Evolutionary conservation across 345 rosid genomes (phyloP), one percentile per base, ranked within the genome.

Genomic region (Gossypium stocksii): DNA sequence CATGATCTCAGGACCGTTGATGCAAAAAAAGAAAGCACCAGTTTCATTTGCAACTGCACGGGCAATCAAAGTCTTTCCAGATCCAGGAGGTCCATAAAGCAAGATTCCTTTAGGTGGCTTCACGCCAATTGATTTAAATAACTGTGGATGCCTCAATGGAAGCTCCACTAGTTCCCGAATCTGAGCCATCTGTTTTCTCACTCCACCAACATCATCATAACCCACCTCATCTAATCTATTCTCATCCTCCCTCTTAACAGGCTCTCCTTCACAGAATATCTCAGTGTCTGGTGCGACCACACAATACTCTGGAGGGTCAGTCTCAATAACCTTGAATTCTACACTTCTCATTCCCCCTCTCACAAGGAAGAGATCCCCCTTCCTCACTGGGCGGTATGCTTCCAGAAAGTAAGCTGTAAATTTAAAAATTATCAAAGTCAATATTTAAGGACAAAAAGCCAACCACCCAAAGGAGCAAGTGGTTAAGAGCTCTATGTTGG

Each of bases 291-390:
- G 97, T 73, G 98, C 96, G 8, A 94, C 98, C 68, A 94, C 98
- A 81, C 97, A 94, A 74, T 90, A 90, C 82, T 92, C 97, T 1
- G 88, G 64, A 71, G 98, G 97, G 59, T 94, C 97, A 1, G 98
- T 92, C 80, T 94, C 97, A 29, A 92, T 86, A 43, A 90, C 92
- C 77, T 92, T 90, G 83, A 92, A 94, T 80, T 91, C 97, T 13
- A 93, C 94, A 70, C 97, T 91, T 84, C 98, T 87, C 98, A 93
- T 91, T 70, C 98, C 98, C 44, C 98, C 98, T 79, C 98, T 89
- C 43, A 91, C 98, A 69, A 91, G 96, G 83, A 93, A 93, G 54
- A 91, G 82, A 82, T 93, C 98, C 49, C 98, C 98, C 82, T 91
- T 93, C 82, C 97, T 89, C 79, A 93, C 96, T 9, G 98, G 98